Evolutionary conservation across 1,284 basidiomycete genomes (phyloP), one percentile per base, ranked within the genome.

Genomic region (Pholiota adiposa): DNA sequence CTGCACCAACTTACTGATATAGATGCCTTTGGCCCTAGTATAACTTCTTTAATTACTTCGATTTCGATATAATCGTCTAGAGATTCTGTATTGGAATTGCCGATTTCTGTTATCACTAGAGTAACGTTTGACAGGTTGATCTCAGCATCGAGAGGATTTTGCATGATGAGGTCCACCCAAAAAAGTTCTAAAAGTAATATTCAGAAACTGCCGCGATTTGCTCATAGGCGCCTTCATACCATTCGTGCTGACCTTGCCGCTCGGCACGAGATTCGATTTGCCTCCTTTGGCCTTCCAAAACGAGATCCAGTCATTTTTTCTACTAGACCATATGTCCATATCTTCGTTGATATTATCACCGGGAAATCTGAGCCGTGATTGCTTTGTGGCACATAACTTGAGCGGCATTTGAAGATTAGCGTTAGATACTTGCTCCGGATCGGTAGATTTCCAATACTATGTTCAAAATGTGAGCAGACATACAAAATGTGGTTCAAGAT

Each of bases 101-200:
- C 69, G 2, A 73, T 69, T 50, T 84, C 83, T 62, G 77, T 69
- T 4, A 89, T 76, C 3, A 75, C 63, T 12, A 91, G 70, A 0
- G 87, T 85, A 54, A 93, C 61, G 60, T 87, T 81, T 0, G 84
- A 79, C 23, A 93, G 68, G 50, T 79, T 84, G 16, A 93, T 79
- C 55, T 91, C 90, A 7, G 88, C 79, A 61, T 89, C 81, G 36
- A 93, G 72, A 9, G 90, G 89, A 70, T 93, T 93, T 43, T 74
- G 78, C 61, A 93, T 58, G 7, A 78, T 79, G 21, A 93, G 65
- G 63, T 93, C 90, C 29, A 93, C 76, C 87, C 88, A 92, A 67
- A 93, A 92, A 2, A 77, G 75, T 72, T 93, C 92, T 93, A 63
- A 16, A 62, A 55, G 18, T 33, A 27, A 50, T 48, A 23, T 49